Evolutionary conservation across 2,329 filamentous ascomycete genomes (phyloP), one percentile per base, ranked within the genome.

Genomic region (Mycosphaerelloides madeirae): DNA sequence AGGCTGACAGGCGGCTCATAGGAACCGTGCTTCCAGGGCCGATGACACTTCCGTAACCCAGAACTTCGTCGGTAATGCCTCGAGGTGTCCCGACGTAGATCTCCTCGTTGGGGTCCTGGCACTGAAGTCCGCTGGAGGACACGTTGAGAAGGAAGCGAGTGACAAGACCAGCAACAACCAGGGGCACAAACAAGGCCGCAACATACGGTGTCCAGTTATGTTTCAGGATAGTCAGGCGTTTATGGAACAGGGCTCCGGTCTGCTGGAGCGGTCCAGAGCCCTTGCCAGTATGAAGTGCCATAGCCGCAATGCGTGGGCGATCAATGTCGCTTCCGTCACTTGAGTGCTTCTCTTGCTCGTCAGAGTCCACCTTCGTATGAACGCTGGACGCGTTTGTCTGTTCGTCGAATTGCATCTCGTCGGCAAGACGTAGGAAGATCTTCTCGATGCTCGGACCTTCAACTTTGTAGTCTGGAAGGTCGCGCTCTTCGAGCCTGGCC

Each of bases 361-460:
- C 18, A 6, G 22, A 9, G 9, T 25, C 22, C 6, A 25, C 22
- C 25, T 39, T 39, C 33, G 25, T 40, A 31, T 38, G 32, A n/a
- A 36, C 22, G 19, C 32, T 33, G 16, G 29, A 12, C 6, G 22
- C 6, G 6, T 25, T 25, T 9, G 9, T 25, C 15, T 29, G 25
- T 29, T 49, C 46, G 7, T 38, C 28, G 15, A 29, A 32, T 31
- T 50, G 38, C 50, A 52, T 52, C 85, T 94, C 87, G 60, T 91
- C 86, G 1, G 87, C 87, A 31, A 95, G 75, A 50, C 85, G 81
- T 31, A 95, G 68, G 65, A 95, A 95, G 0, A 94, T 87, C 56
- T 94, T 87, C 63, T 95, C 89, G 36, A 95, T 88, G 0, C 87
- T 94, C 1, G 89, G 89, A 0, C 87, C 87, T 13, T 84, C 84